These are phyloP conservation scores for Cucumis hystrix DNA, from an alignment of 306 rosid species.

Conservation along the genomic window DNA sequence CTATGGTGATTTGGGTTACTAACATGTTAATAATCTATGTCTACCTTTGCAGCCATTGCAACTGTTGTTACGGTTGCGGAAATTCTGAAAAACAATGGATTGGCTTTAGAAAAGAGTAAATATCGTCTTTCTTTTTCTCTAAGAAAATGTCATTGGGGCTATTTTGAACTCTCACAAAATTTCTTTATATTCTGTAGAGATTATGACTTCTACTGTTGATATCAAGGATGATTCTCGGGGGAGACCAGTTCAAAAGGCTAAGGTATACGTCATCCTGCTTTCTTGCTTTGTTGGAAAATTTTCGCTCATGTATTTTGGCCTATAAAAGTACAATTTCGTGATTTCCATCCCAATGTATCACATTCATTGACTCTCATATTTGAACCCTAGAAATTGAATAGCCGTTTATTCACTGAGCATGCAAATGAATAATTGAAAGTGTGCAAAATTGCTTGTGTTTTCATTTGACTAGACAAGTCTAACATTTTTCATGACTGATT, in stretches of 20 bases:
- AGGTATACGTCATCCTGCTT: slow-evolving; percentile 11
- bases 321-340: background rate
- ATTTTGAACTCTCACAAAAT: background rate
- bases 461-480: background rate
- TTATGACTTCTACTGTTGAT: slow-evolving; percentile 49
- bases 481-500: background rate
- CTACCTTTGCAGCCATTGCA: slow-evolving; percentile 34
- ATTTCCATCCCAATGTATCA: background rate
- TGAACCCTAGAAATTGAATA: background rate
- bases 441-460: background rate
- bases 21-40: background rate
- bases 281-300: background rate
- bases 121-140: background rate
- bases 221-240: slow-evolving; percentile 57
- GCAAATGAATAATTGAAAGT: background rate
- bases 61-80: slow-evolving; percentile 53
- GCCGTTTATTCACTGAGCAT: background rate
- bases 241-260: slow-evolving; percentile 39
- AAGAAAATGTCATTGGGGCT: background rate
- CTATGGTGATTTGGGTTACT: background rate
- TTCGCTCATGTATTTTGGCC: background rate
- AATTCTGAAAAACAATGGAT: slow-evolving; percentile 50
- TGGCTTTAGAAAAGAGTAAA: slow-evolving; percentile 52
- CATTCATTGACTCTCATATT: background rate
- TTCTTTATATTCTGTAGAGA: slow-evolving; percentile 20